Conservation (phyloP, 371 early-diverging fungal species). For the Rhizopus sp. region DNA sequence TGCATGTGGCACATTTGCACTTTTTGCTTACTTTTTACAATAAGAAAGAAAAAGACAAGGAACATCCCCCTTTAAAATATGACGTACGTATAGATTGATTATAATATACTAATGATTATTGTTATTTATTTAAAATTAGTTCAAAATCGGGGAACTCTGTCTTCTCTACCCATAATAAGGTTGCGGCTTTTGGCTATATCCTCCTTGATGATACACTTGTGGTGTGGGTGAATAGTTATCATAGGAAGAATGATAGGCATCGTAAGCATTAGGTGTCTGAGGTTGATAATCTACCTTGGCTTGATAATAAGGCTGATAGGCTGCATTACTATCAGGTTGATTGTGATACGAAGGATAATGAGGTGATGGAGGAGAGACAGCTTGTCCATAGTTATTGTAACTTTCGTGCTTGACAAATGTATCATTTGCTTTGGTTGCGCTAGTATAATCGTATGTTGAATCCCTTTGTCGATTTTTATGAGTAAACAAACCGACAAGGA, state of each 20-base stretch:
- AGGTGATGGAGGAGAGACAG: background rate
- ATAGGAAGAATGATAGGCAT: background rate
- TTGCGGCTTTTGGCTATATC: too few relatives aligned
- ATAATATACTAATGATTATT: too few relatives aligned
- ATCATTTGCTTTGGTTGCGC: background rate
- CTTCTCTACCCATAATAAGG: too few relatives aligned
- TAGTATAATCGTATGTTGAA: conserved; percentile 4
- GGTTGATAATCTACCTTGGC: background rate
- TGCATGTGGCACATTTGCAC: too few relatives aligned
- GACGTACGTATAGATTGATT: too few relatives aligned
- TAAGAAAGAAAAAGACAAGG: too few relatives aligned
- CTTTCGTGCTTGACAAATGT: conserved; percentile 3
- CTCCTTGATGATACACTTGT: too few relatives aligned
- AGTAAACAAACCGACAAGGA: conserved; percentile 19
- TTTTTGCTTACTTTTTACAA: too few relatives aligned
- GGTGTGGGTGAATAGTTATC: too few relatives aligned
- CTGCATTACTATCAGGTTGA: background rate
- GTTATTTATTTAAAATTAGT: too few relatives aligned
- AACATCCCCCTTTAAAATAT: too few relatives aligned
- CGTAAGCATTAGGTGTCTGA: background rate
- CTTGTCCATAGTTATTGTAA: conserved; percentile 1
- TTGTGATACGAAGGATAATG: conserved; percentile 4
- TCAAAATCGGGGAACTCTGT: too few relatives aligned
- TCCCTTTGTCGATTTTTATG: background rate
- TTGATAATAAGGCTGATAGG: conserved; percentile 3